phyloP scores from a whole-genome alignment of 768 basidiomycete species.

The Obba rivulosa region DNA sequence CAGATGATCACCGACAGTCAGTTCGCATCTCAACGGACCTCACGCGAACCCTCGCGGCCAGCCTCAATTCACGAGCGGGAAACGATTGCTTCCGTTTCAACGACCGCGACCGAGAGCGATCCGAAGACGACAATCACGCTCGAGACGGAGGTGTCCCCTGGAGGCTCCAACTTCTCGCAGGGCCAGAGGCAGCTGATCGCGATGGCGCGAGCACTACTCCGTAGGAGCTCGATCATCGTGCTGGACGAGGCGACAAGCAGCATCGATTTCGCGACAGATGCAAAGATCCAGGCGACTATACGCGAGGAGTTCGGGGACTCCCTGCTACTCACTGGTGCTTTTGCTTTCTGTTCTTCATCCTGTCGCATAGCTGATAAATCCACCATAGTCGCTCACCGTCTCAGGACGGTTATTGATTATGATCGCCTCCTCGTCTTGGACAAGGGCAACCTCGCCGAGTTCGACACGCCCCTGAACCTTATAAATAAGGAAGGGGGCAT shows the following conservation, averaged over 20 bases:
- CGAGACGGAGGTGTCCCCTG: conserved; percentile 76
- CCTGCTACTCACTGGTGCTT: conserved; percentile 65
- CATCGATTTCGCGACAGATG: conserved; percentile 83
- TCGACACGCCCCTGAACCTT: conserved; percentile 48
- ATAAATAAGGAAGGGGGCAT: conserved; percentile 41
- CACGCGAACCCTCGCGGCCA: conserved; percentile 41
- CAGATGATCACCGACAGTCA: conserved; percentile 61
- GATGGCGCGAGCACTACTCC: conserved; percentile 75
- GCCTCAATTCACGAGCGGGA: conserved; percentile 39
- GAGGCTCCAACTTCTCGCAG: conserved; percentile 88
- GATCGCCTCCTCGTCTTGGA: conserved; percentile 79
- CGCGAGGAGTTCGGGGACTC: conserved; percentile 78
- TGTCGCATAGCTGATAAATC: conserved; percentile 5
- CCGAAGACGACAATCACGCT: conserved; percentile 54
- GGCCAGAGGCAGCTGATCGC: conserved; percentile 88
- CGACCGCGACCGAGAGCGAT: conserved; percentile 48
- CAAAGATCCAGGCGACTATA: conserved; percentile 86
- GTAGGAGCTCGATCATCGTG: conserved; percentile 68
- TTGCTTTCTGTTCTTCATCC: conserved; percentile 11
- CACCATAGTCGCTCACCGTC: conserved; percentile 60
- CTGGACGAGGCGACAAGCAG: conserved; percentile 84
- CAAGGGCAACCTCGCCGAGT: conserved; percentile 45
- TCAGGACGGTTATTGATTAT: conserved; percentile 78
- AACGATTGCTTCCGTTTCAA: conserved; percentile 22
- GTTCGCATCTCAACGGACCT: conserved; percentile 43